phyloP scores from a whole-genome alignment of 106 monocot genomes.

The Acorus calamus region DNA sequence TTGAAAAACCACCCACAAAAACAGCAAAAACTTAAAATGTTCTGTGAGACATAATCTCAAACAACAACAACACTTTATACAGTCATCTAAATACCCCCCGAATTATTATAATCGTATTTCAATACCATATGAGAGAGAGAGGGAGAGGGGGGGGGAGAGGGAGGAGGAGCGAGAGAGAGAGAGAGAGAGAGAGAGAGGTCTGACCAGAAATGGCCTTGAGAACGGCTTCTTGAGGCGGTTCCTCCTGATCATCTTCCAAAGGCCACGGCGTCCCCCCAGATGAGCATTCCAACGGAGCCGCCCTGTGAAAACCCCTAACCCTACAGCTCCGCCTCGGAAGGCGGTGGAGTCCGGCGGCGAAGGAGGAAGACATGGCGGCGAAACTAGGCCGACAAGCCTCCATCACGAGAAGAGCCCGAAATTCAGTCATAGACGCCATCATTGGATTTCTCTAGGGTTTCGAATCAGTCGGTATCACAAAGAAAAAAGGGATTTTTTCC shows the following conservation, averaged over 20 bases:
- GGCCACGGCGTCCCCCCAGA: constrained; percentile 10
- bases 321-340: not conserved
- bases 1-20: too few species aligned
- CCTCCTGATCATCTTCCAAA: constrained; percentile 42
- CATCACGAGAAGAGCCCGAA: constrained; percentile 20
- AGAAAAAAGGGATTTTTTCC: too few species aligned
- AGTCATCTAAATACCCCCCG: too few species aligned
- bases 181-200: not conserved
- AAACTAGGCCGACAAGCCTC: constrained; percentile 4
- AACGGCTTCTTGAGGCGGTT: constrained; percentile 78
- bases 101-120: too few species aligned
- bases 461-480: too few species aligned
- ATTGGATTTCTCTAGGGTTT: too few species aligned
- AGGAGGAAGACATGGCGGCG: constrained; percentile 1
- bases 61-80: too few species aligned
- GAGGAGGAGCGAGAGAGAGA: not conserved
- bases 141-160: too few species aligned
- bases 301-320: constrained; percentile 11
- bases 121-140: too few species aligned
- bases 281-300: constrained; percentile 36
- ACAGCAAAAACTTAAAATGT: too few species aligned
- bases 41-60: too few species aligned
- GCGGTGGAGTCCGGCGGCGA: not conserved
- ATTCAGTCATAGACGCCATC: constrained; percentile 32
- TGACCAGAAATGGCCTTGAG: constrained; percentile 93